Percentiles rank a stretch among this genome's conserved stretches.
Evolutionary conservation across 441 rosid species (phyloP).

Genomic region (Erodium trifolium): DNA sequence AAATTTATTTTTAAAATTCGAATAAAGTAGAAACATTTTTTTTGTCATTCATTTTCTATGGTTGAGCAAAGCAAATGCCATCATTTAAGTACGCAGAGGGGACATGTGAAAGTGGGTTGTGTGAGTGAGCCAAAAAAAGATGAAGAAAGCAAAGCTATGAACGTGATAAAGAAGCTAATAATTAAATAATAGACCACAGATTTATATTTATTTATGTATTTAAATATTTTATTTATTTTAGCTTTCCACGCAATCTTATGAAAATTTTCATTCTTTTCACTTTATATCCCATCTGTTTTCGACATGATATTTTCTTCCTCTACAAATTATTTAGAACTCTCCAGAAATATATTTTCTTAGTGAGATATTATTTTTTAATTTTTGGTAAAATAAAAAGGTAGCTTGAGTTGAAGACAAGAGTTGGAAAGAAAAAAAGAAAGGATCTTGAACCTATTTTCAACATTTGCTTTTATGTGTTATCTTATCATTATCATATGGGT

Average conservation of each 20-base stretch:
- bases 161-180: slow-evolving; percentile 11
- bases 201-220: neutral
- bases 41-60: neutral
- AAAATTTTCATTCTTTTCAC: slow-evolving; percentile 2
- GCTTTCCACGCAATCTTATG: slow-evolving; percentile 6
- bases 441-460: slow-evolving; percentile 17
- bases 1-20: no score
- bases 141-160: slow-evolving; percentile 8
- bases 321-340: neutral
- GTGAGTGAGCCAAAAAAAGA: slow-evolving; percentile 1
- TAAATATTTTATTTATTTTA: neutral
- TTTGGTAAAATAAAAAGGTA: slow-evolving; percentile 24
- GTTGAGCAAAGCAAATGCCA: slow-evolving; percentile 2
- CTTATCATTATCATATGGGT: slow-evolving; percentile 32
- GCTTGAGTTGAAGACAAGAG: slow-evolving; percentile 30
- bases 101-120: slow-evolving; percentile 6
- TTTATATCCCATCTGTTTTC: neutral
- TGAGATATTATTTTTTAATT: slow-evolving; percentile 14
- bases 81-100: neutral
- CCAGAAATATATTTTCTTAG: neutral
- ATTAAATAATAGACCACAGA: neutral
- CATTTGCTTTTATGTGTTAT: slow-evolving; percentile 33
- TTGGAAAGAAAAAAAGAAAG: slow-evolving; percentile 9
- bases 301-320: neutral
- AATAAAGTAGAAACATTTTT: no score